Conservation (phyloP, 179 eudicot genomes). For the Silene noctiflora region DNA sequence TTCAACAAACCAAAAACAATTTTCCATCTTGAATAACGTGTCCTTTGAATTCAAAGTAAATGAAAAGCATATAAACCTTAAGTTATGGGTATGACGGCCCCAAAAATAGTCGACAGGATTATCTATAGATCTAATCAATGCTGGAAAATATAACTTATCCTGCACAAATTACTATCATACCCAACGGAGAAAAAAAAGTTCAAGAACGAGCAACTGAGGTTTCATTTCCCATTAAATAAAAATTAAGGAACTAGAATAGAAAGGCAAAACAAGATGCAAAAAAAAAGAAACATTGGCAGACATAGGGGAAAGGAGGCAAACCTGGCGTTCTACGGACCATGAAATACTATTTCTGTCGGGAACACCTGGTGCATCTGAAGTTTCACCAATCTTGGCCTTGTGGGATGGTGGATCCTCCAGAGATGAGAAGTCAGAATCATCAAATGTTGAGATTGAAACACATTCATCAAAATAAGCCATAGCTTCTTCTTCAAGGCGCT, state of each 20-base stretch:
- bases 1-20: not conserved
- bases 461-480: constrained; percentile 95
- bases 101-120: not conserved
- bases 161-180: not conserved
- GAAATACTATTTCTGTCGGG: constrained; percentile 28
- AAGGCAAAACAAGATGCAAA: not conserved
- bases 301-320: constrained; percentile 26
- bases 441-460: constrained; percentile 96
- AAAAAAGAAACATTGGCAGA: not conserved
- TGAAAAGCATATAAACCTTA: not conserved
- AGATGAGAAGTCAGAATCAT: constrained; percentile 94
- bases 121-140: not conserved
- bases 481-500: constrained; percentile 83
- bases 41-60: not conserved
- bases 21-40: not conserved
- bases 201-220: not conserved
- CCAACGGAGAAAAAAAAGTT: not conserved
- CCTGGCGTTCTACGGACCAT: constrained; percentile 43
- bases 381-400: constrained; percentile 28
- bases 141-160: not conserved
- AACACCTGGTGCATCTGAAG: constrained; percentile 27
- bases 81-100: too few species aligned
- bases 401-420: constrained; percentile 65
- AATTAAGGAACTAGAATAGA: not conserved
- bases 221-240: not conserved